phyloP scores from a whole-genome alignment of 1,284 basidiomycete genomes.

The Sanghuangporus baumii region DNA sequence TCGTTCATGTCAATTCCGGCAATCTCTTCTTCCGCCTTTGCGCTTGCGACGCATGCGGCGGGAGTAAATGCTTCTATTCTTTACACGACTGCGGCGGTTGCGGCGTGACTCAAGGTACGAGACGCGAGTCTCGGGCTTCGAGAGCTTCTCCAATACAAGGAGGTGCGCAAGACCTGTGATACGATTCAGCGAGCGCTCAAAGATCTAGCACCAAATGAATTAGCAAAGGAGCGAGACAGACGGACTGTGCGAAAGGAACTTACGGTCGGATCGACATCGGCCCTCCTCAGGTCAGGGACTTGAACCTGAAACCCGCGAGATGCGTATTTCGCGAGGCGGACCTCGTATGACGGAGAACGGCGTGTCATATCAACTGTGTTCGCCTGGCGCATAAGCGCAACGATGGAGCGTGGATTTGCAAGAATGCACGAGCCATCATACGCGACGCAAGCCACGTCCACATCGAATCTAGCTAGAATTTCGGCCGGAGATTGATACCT shows the following conservation, averaged over 20 bases:
- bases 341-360: slow-evolving; percentile 59
- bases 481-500: slow-evolving; percentile 51
- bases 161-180: slow-evolving; percentile 54
- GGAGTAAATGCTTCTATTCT: slow-evolving; percentile 19
- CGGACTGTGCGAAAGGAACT: slow-evolving; percentile 6
- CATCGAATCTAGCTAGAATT: slow-evolving; percentile 56
- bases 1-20: slow-evolving; percentile 50
- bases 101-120: slow-evolving; percentile 41
- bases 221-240: background rate
- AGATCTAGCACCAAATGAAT: slow-evolving; percentile 36
- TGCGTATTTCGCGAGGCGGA: slow-evolving; percentile 51
- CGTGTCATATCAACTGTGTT: slow-evolving; percentile 55
- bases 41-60: slow-evolving; percentile 27
- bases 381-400: slow-evolving; percentile 54
- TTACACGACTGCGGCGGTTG: slow-evolving; percentile 42
- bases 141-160: slow-evolving; percentile 51
- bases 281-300: slow-evolving; percentile 43
- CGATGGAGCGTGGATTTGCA: slow-evolving; percentile 49
- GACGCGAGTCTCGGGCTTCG: slow-evolving; percentile 35
- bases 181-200: slow-evolving; percentile 47
- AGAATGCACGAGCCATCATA: slow-evolving; percentile 51
- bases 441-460: slow-evolving; percentile 52
- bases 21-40: slow-evolving; percentile 34
- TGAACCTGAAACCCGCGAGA: slow-evolving; percentile 48
- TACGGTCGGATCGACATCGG: slow-evolving; percentile 52